These are phyloP conservation scores for Biscogniauxia marginata DNA, from an alignment of 2,329 filamentous ascomycete species.

Conservation along the genomic window DNA sequence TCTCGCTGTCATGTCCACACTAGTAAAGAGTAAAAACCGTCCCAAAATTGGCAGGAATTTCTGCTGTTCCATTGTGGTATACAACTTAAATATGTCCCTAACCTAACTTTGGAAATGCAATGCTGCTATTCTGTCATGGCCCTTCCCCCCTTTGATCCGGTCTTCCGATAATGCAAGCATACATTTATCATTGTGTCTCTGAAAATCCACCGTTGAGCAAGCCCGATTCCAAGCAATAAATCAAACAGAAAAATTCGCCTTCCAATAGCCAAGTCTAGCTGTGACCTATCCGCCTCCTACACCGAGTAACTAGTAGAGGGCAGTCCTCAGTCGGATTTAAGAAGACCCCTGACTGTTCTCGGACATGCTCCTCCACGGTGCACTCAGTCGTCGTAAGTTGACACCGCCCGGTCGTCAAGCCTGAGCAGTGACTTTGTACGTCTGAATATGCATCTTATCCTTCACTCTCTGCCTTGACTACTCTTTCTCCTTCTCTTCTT, in stretches of 20 bases:
- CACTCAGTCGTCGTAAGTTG: background rate
- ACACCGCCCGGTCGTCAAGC: background rate
- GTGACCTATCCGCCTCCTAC: background rate
- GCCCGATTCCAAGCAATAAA: background rate
- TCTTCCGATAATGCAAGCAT: background rate
- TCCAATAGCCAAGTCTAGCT: background rate
- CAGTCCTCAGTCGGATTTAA: background rate
- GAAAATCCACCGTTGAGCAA: background rate
- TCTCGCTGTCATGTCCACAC: no score
- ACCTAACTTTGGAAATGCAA: background rate
- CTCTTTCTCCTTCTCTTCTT: conserved; percentile 12
- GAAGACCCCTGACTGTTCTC: background rate
- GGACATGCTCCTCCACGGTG: background rate
- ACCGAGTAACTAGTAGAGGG: background rate
- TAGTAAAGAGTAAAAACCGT: background rate
- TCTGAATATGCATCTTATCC: background rate
- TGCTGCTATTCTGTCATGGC: background rate
- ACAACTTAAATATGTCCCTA: background rate
- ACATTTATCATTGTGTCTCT: background rate
- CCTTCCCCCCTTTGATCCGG: background rate
- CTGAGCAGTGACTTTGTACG: background rate
- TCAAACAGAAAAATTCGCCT: background rate
- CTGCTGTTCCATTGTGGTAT: background rate
- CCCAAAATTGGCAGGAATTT: background rate
- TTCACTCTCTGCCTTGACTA: background rate